Conservation (phyloP, 192 early-diverging fungal species). For the Umbelopsis vinacea region DNA sequence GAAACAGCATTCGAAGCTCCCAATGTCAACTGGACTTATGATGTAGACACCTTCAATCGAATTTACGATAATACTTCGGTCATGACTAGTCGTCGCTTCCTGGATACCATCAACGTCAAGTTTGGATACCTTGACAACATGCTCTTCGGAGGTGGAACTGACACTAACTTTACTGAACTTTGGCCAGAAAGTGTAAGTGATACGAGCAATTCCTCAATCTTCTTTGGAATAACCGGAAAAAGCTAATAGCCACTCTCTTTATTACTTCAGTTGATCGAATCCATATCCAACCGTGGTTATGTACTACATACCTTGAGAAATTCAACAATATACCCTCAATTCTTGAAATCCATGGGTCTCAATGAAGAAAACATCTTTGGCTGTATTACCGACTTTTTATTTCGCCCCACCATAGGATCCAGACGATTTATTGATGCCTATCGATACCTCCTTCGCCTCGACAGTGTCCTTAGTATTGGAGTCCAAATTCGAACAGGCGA, state of each 20-base stretch:
- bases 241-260: too few species aligned
- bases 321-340: conserved; percentile 30
- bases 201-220: background rate
- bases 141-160: conserved; percentile 15
- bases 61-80: conserved; percentile 20
- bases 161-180: background rate
- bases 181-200: conserved; percentile 26
- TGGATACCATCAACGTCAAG: conserved; percentile 24
- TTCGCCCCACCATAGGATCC: conserved; percentile 35
- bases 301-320: conserved; percentile 38
- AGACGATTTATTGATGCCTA: conserved; percentile 42
- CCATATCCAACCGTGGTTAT: conserved; percentile 42
- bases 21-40: conserved; percentile 43
- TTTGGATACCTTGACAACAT: background rate
- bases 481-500: conserved; percentile 41
- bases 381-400: conserved; percentile 44
- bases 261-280: conserved; percentile 20
- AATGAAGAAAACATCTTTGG: conserved; percentile 37
- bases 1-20: conserved; percentile 42
- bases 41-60: conserved; percentile 20
- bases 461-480: conserved; percentile 44
- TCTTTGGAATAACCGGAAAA: too few species aligned
- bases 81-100: background rate
- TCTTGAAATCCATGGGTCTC: conserved; percentile 38
- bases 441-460: conserved; percentile 33